Evolutionary conservation across 2,329 filamentous ascomycete species (phyloP).

Genomic region (Hyphodiscus sp.): DNA sequence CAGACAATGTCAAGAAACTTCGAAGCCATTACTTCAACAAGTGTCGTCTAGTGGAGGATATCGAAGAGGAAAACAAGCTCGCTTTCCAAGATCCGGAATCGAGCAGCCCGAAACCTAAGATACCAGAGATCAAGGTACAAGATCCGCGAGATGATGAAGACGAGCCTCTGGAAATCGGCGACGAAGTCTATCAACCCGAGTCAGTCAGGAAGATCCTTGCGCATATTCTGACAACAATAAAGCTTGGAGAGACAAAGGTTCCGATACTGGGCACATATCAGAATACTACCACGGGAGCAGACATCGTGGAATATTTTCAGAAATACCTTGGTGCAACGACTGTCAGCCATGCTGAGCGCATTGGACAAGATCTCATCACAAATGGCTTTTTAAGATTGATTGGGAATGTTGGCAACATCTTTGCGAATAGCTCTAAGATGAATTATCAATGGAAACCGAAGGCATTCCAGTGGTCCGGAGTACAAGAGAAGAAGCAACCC

Average conservation of each 20-base stretch:
- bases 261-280: conserved; percentile 91
- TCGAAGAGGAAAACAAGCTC: conserved; percentile 97
- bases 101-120: conserved; percentile 54
- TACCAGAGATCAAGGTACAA: conserved; percentile 85
- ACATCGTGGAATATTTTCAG: conserved; percentile 94
- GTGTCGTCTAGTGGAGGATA: conserved; percentile 88
- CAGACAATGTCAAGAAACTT: conserved; percentile 84
- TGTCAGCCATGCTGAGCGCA: conserved; percentile 85
- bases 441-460: conserved; percentile 96
- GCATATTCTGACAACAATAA: conserved; percentile 82
- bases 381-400: conserved; percentile 84
- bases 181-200: conserved; percentile 76
- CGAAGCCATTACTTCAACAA: conserved; percentile 98
- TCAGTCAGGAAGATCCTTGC: conserved; percentile 85
- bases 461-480: conserved; percentile 78
- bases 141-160: conserved; percentile 64
- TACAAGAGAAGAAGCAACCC: conserved; percentile 79
- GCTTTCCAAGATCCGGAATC: conserved; percentile 83
- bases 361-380: conserved; percentile 85
- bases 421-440: conserved; percentile 95
- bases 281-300: conserved; percentile 84
- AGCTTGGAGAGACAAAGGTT: conserved; percentile 86
- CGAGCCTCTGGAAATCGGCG: conserved; percentile 82
- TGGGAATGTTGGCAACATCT: conserved; percentile 89
- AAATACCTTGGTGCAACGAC: conserved; percentile 77